A percentile compares a stretch with the other conserved stretches of the same genome.
phyloP scores from a whole-genome alignment of 257 asterid species.

The Solanum dulcamara region DNA sequence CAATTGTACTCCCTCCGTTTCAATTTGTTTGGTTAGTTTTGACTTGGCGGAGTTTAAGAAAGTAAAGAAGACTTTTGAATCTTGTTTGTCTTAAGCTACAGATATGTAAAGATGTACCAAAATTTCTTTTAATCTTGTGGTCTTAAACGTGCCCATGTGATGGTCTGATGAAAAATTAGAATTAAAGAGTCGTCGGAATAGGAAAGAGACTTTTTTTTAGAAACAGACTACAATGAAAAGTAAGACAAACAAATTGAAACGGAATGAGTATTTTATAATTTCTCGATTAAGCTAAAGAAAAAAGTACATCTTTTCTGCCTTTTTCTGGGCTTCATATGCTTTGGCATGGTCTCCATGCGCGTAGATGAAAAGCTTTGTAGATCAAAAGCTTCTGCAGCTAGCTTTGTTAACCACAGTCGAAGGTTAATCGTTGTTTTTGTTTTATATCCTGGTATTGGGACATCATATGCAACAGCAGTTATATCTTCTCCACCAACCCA shows the following conservation, averaged over 20 bases:
- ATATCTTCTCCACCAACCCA: conserved; percentile 87
- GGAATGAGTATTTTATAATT: background rate
- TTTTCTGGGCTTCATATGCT: conserved; percentile 61
- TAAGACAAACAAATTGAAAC: background rate
- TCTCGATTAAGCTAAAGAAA: background rate
- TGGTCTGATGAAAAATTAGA: background rate
- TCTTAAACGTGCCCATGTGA: background rate
- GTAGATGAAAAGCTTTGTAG: conserved; percentile 46
- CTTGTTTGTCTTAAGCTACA: no score
- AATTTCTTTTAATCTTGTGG: background rate
- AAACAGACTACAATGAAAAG: background rate
- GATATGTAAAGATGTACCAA: no score
- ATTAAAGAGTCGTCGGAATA: background rate
- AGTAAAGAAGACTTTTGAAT: background rate
- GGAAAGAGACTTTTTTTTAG: background rate
- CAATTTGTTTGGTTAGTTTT: background rate
- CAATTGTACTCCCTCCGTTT: background rate
- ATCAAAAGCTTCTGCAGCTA: conserved; percentile 53
- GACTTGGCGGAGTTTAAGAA: background rate
- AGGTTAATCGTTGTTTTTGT: conserved; percentile 74
- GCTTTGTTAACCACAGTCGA: conserved; percentile 74
- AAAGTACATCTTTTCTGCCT: conserved; percentile 61
- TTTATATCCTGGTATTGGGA: conserved; percentile 82
- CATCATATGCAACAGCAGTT: conserved; percentile 64
- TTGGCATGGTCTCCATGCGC: conserved; percentile 59